Conservation (phyloP, 441 rosid genomes). For the Gossypium schwendimanii region DNA sequence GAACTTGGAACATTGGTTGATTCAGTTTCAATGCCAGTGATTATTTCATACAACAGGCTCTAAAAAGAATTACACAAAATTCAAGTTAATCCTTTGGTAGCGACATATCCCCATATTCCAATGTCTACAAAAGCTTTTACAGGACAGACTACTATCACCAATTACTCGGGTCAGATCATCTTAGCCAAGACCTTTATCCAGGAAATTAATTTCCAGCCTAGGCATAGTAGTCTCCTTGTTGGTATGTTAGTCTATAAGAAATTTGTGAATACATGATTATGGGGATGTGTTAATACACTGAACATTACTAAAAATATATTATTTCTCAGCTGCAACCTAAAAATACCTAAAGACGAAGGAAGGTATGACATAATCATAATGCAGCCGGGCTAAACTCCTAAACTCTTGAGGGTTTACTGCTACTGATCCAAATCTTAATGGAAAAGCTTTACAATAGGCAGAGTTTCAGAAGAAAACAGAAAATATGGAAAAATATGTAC, state of each 20-base stretch:
- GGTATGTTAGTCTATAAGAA: neutral
- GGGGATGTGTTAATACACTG: neutral
- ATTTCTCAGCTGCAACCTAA: neutral
- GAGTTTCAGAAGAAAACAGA: neutral
- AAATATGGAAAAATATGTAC: neutral
- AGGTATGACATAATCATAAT: neutral
- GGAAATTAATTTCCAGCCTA: neutral
- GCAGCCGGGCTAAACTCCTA: neutral
- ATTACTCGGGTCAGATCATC: neutral
- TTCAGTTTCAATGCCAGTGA: conserved; percentile 62
- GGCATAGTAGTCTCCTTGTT: neutral
- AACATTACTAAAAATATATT: neutral
- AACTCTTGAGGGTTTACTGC: neutral
- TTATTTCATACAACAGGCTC: conserved; percentile 75
- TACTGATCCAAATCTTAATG: neutral
- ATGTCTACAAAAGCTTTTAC: neutral
- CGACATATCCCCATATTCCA: neutral
- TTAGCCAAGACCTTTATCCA: neutral
- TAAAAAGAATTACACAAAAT: conserved; percentile 24
- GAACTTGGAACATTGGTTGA: conserved; percentile 71
- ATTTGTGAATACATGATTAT: neutral
- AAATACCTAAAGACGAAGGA: neutral
- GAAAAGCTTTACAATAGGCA: neutral
- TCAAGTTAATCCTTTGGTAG: conserved; percentile 8
- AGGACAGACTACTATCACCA: neutral